Evolutionary conservation across 768 basidiomycete species (phyloP).

Genomic region (Amanita brunnescens): DNA sequence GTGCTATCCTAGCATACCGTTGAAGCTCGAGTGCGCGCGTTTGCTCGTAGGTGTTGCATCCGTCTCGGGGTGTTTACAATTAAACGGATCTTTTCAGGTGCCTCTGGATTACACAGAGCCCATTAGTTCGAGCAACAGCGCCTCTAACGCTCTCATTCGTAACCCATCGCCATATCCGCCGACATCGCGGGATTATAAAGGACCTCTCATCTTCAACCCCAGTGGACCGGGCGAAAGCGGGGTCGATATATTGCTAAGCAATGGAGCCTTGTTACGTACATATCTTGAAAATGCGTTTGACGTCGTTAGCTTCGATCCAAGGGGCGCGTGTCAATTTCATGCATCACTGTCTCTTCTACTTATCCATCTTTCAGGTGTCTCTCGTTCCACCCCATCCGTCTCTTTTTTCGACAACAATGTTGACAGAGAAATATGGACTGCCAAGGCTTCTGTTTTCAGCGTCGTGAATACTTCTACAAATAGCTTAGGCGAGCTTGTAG

Average conservation of each 20-base stretch:
- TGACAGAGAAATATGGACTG: background rate
- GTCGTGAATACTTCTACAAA: background rate
- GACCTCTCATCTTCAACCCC: conserved; percentile 17
- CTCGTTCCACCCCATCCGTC: background rate
- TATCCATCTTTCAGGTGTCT: background rate
- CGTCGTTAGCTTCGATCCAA: conserved; percentile 37
- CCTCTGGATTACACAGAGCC: conserved; percentile 38
- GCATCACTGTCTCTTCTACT: background rate
- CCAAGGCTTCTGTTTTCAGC: background rate
- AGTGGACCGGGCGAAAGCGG: conserved; percentile 38
- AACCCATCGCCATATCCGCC: conserved; percentile 24
- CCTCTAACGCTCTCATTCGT: conserved; percentile 33
- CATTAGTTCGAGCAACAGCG: conserved; percentile 20
- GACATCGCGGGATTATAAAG: conserved; percentile 25
- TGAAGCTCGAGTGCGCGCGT: background rate
- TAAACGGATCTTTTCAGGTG: conserved; percentile 21
- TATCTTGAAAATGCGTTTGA: conserved; percentile 36
- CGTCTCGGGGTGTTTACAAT: background rate
- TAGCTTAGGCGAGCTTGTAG: background rate
- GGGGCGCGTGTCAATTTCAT: conserved; percentile 10
- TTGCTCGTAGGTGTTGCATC: background rate
- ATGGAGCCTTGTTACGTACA: conserved; percentile 18
- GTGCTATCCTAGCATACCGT: too few species aligned
- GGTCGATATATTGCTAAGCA: conserved; percentile 12
- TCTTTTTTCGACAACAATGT: background rate